These are phyloP conservation scores for Paraphoma chrysanthemicola DNA, from an alignment of 2,329 filamentous ascomycete species.

Conservation along the genomic window DNA sequence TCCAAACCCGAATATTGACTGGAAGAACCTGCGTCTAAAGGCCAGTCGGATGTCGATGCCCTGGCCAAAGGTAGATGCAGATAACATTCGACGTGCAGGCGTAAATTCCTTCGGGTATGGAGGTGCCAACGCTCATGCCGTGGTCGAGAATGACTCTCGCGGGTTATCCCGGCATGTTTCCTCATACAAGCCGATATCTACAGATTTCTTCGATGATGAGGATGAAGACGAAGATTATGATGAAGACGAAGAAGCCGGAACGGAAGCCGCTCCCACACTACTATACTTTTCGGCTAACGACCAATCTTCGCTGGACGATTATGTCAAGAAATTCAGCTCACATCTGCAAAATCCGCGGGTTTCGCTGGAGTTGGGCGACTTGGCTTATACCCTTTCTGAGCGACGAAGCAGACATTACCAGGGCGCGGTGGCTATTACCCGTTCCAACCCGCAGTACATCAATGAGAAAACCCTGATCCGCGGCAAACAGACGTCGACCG, in stretches of 20 bases:
- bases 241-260: not conserved
- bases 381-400: not conserved
- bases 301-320: not conserved
- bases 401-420: not conserved
- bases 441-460: not conserved
- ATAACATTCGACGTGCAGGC: slow-evolving; percentile 9
- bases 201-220: not conserved
- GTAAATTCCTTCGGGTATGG: slow-evolving; percentile 30
- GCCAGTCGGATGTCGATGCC: slow-evolving; percentile 4
- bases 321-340: not conserved
- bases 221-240: not conserved
- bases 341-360: not conserved
- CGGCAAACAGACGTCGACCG: not conserved
- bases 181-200: not conserved
- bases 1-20: slow-evolving; percentile 14
- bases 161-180: not conserved
- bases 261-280: not conserved
- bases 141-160: slow-evolving; percentile 9
- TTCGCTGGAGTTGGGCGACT: not conserved
- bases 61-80: slow-evolving; percentile 6
- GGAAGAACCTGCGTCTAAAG: slow-evolving; percentile 5
- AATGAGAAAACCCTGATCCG: not conserved
- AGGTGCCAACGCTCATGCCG: slow-evolving; percentile 25
- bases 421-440: not conserved
- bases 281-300: not conserved